These are phyloP conservation scores for Macroventuria anomochaeta DNA, from an alignment of 2,329 filamentous ascomycete species.

Conservation along the genomic window DNA sequence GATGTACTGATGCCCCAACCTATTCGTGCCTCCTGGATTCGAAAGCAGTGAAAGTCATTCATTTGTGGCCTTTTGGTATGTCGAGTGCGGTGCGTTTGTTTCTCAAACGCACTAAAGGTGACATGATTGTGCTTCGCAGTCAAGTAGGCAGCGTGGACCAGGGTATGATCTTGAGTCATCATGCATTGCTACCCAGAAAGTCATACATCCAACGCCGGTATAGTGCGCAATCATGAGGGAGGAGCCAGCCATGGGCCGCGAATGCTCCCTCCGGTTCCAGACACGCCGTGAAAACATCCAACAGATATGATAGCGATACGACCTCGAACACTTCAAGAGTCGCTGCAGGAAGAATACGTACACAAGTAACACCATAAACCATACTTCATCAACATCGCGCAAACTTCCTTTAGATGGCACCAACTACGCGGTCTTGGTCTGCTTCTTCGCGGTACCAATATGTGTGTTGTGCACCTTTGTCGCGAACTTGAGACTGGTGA, in stretches of 20 bases:
- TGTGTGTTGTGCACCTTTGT: slow-evolving; percentile 95
- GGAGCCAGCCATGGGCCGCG: slow-evolving; percentile 9
- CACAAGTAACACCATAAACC: neutral
- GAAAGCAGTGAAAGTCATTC: too few species aligned
- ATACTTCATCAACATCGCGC: neutral
- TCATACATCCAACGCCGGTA: slow-evolving; percentile 1
- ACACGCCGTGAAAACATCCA: neutral
- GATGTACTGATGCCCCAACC: too few species aligned
- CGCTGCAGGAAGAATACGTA: slow-evolving; percentile 15
- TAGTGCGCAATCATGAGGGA: slow-evolving; percentile 1
- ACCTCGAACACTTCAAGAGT: slow-evolving; percentile 19
- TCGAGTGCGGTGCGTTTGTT: too few species aligned
- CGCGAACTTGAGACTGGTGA: slow-evolving; percentile 94
- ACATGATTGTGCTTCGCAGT: neutral
- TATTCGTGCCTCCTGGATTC: too few species aligned
- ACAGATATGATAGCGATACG: slow-evolving; percentile 11
- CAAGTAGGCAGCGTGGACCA: neutral
- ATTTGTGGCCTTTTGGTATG: too few species aligned
- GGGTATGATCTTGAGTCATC: neutral
- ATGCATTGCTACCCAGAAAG: slow-evolving; percentile 13
- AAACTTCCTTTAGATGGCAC: neutral
- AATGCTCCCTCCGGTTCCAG: neutral
- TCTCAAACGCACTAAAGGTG: neutral
- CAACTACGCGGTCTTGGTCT: slow-evolving; percentile 60
- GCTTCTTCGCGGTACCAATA: slow-evolving; percentile 85